Base-by-base conservation (phyloP, 768 basidiomycete species). In the Leccinum ochraceum region DNA sequence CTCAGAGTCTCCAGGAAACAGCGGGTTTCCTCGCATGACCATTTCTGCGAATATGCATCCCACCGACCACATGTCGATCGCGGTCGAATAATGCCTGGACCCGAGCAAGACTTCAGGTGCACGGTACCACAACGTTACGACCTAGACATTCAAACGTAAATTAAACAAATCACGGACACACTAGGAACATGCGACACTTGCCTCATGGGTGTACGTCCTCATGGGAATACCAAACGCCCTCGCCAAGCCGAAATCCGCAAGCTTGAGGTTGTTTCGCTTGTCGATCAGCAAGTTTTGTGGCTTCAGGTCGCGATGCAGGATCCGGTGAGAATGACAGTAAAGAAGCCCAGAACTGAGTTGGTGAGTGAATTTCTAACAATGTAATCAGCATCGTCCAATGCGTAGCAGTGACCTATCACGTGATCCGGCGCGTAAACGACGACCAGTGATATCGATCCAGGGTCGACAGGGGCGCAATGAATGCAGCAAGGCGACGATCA, bases 51-150 rank as follows among this genome's bases (percentile, higher is more conserved):
- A 94, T 73, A 99, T 98, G 71, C 95, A 98, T 0, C 91, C 97
- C 22, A 99, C 96, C n/a, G 94, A 95, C 97, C 97, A 99, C 94
- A 98, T 97, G 77, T 99, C 97, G 69, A 99, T 92, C 3, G 94
- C 93, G 2, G 97, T 99, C 16, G 94, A 89, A 77, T 99, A 99
- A 74, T 98, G 95, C 48, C 95, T 87, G 5, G 93, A 90, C 32
- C 96, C 96, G 2, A 99, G 87, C 20, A 99, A 80, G 54, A 99
- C 96, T 74, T 99, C 97, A 3, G 97, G 97, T 5, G 96, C 94
- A 53, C 97, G 93, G 73, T 99, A 99, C 97, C 97, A 99, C 42
- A 99, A 83, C 10, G 97, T 99, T 22, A 99, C 97, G 53, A 99
- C 97, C 97, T 99, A 71, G 4, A 11, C 28, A 53, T 10, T 42